Conservation (phyloP, 1,139 yeast genomes). For the Groenewaldozyma sp. region DNA sequence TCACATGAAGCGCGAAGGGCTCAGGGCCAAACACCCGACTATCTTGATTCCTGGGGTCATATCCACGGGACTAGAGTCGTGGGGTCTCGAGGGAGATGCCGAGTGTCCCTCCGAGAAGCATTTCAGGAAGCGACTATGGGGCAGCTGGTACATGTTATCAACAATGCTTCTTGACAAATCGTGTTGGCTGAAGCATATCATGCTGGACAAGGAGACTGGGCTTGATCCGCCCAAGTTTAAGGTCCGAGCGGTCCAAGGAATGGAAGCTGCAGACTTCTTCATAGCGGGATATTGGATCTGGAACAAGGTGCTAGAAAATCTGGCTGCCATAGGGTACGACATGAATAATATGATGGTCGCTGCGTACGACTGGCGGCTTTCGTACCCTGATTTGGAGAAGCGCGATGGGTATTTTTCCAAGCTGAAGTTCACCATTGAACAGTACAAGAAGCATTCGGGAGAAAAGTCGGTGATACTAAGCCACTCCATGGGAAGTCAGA, state of each 20-base stretch:
- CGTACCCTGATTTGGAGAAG: slow-evolving; percentile 77
- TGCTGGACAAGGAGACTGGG: slow-evolving; percentile 85
- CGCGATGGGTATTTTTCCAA: slow-evolving; percentile 80
- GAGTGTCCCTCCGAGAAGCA: slow-evolving; percentile 81
- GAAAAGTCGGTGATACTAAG: slow-evolving; percentile 74
- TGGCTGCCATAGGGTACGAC: slow-evolving; percentile 90
- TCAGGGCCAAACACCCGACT: slow-evolving; percentile 60
- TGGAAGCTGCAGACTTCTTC: slow-evolving; percentile 94
- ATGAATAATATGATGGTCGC: slow-evolving; percentile 87
- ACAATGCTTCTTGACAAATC: slow-evolving; percentile 86
- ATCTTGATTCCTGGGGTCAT: slow-evolving; percentile 94
- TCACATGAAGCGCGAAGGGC: slow-evolving; percentile 45
- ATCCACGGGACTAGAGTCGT: slow-evolving; percentile 88
- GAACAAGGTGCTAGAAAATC: slow-evolving; percentile 86
- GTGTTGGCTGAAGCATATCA: slow-evolving; percentile 89
- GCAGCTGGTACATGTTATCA: slow-evolving; percentile 87
- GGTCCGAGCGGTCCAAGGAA: slow-evolving; percentile 88
- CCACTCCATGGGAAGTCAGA: slow-evolving; percentile 96
- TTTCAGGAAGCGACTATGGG: slow-evolving; percentile 91
- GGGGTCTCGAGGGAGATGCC: slow-evolving; percentile 67
- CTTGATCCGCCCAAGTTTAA: slow-evolving; percentile 78
- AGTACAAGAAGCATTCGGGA: slow-evolving; percentile 41
- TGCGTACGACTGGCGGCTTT: slow-evolving; percentile 91
- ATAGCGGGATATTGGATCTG: slow-evolving; percentile 98
- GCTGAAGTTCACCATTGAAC: slow-evolving; percentile 64